Base-by-base conservation (phyloP, 345 rosid genomes). In the Eucalyptus cloeziana region DNA sequence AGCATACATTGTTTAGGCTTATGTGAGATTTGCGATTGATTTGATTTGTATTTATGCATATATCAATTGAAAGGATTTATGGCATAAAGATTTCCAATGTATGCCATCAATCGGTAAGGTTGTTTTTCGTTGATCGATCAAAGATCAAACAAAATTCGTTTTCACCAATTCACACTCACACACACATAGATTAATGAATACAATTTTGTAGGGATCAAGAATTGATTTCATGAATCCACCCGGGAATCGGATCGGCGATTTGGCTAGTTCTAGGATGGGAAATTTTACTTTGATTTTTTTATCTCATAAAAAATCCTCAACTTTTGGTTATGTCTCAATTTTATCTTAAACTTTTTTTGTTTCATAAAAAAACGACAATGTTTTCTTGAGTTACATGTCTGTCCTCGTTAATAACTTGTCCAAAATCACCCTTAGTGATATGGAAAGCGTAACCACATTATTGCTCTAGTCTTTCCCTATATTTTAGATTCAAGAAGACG, bases 201-300 rank as follows among this genome's bases (percentile, higher is more conserved):
- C 24, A 52, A 51, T 52, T 52, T 52, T 52, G 56, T 52, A 52
- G 56, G 56, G 56, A 52, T 7, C 10, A 7, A 52, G 4, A 52
- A 52, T 52, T 52, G 24, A 52, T 52, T 52, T 24, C 56, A 52
- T 52, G 56, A 52, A 52, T 19, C 24, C 3, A 19, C 24, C 4
- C 3, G 2, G 9, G 56, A 52, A 8, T 52, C 1, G 1, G 1
- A 52, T 52, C 0, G 56, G 56, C 4, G 10, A 22, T 52, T 1
- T 19, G 10, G 56, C 4, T 52, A 1, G 56, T 52, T 52, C 56
- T 52, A 52, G 56, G 56, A 52, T 52, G 56, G 56, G 56, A 52
- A 52, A 52, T 52, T 52, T 52, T 52, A 52, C 24, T 52, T 52
- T 52, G 56, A 52, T 52, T 52, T 52, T 56, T 56, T 24, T 9